Percentiles rank a stretch among this genome's conserved stretches.
Conservation (phyloP, 2,329 filamentous ascomycete species). For the Hypoxylon sp. region DNA sequence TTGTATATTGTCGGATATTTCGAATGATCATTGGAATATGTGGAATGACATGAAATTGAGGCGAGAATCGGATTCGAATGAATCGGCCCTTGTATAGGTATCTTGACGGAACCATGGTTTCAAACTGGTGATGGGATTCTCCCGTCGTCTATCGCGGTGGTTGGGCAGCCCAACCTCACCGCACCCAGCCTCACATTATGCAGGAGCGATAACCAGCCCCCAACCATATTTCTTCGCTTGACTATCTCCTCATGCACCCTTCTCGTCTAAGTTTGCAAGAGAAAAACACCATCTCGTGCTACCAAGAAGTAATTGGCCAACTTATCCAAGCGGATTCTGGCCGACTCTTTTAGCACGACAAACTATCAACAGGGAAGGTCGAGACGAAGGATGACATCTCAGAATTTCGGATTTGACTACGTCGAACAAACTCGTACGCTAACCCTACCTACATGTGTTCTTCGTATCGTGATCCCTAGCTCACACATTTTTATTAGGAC, state of each 20-base stretch:
- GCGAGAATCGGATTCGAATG: constrained; percentile 6
- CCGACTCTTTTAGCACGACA: constrained; percentile 28
- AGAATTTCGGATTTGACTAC: constrained; percentile 40
- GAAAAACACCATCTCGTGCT: constrained; percentile 33
- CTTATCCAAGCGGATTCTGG: constrained; percentile 36
- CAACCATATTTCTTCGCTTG: constrained; percentile 42
- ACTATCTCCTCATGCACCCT: constrained; percentile 33
- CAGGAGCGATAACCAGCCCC: constrained; percentile 31
- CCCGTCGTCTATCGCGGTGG: constrained; percentile 28
- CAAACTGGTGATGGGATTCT: constrained; percentile 14
- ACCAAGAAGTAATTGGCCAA: constrained; percentile 38
- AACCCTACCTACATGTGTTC: constrained; percentile 20
- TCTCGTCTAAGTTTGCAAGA: constrained; percentile 34
- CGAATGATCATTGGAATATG: not conserved
- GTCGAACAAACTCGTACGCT: constrained; percentile 46
- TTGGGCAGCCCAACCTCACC: constrained; percentile 42
- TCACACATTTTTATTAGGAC: constrained; percentile 38
- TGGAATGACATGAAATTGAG: constrained; percentile 9
- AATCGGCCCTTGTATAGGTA: constrained; percentile 8
- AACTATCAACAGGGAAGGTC: constrained; percentile 24
- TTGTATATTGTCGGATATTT: constrained; percentile 12
- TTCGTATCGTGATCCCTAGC: constrained; percentile 16
- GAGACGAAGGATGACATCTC: constrained; percentile 44
- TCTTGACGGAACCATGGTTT: constrained; percentile 23
- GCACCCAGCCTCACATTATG: constrained; percentile 43